phyloP scores from a whole-genome alignment of 2,329 filamentous ascomycete genomes.

The Hymenoscyphus albidus region DNA sequence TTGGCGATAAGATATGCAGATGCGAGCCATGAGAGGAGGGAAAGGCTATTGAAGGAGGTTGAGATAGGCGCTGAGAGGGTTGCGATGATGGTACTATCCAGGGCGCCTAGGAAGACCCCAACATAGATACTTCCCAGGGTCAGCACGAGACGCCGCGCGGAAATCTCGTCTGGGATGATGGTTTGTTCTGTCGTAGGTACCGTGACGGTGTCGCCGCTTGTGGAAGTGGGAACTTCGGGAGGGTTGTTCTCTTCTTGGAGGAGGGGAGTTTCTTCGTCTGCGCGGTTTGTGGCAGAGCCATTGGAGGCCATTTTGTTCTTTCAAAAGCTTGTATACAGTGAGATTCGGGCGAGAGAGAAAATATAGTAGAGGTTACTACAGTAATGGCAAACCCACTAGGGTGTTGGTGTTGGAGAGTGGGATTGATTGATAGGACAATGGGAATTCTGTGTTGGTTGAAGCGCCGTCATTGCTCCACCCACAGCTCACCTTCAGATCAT shows the following conservation, averaged over 20 bases:
- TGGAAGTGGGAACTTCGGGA: neutral
- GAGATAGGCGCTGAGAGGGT: slow-evolving; percentile 82
- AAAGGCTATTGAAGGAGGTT: slow-evolving; percentile 75
- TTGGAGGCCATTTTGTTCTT: slow-evolving; percentile 1
- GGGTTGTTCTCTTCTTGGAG: slow-evolving; percentile 21
- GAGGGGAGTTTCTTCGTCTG: slow-evolving; percentile 32
- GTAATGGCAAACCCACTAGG: no score
- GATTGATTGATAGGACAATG: no score
- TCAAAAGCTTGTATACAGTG: no score
- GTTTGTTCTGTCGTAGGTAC: slow-evolving; percentile 20
- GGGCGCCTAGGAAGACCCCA: slow-evolving; percentile 60
- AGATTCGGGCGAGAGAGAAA: no score
- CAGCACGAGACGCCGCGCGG: slow-evolving; percentile 46
- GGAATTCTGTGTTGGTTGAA: no score
- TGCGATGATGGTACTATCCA: slow-evolving; percentile 79
- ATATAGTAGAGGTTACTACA: no score
- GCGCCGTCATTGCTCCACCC: no score
- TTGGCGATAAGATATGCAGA: slow-evolving; percentile 86
- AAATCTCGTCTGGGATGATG: slow-evolving; percentile 47
- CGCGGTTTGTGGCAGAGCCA: neutral
- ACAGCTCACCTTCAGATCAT: no score
- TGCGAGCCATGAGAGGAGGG: slow-evolving; percentile 81
- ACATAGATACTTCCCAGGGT: slow-evolving; percentile 55
- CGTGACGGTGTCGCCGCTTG: neutral
- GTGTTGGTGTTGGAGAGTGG: no score